Percentiles rank a stretch among this genome's conserved stretches.
phyloP scores from a whole-genome alignment of 2,329 filamentous ascomycete species.

The Exophiala phaeomuriformis region DNA sequence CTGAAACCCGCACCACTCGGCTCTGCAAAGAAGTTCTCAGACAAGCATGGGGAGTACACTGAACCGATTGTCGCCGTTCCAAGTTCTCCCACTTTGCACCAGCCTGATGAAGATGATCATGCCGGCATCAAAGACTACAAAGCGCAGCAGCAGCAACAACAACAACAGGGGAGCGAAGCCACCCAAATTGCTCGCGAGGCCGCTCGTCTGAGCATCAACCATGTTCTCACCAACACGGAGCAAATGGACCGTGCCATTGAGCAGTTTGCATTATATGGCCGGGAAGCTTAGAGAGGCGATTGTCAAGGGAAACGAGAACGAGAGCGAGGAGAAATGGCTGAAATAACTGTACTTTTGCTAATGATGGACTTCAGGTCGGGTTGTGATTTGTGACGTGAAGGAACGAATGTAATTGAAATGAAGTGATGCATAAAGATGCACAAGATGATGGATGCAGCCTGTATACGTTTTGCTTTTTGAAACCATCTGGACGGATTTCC shows the following conservation, averaged over 20 bases:
- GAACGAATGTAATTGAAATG: no score
- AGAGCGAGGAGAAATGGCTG: no score
- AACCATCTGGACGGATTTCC: no score
- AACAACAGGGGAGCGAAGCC: not conserved
- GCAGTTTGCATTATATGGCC: not conserved
- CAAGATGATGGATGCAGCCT: no score
- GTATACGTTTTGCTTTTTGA: no score
- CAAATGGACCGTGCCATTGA: slow-evolving; percentile 14
- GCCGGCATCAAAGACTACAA: not conserved
- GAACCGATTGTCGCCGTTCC: not conserved
- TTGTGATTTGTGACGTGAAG: no score
- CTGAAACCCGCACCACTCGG: not conserved
- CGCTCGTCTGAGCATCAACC: slow-evolving; percentile 15
- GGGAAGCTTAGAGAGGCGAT: not conserved
- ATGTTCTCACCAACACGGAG: slow-evolving; percentile 13
- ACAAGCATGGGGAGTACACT: not conserved
- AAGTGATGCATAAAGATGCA: no score
- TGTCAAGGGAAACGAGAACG: no score
- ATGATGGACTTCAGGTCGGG: no score
- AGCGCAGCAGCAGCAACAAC: not conserved
- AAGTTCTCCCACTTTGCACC: not conserved
- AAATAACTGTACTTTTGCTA: no score
- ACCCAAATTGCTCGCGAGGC: not conserved
- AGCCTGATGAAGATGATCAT: not conserved
- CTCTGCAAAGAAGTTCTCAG: not conserved